Base-by-base conservation (phyloP, 2,329 filamentous ascomycete species). In the Stromatinia cepivora region DNA sequence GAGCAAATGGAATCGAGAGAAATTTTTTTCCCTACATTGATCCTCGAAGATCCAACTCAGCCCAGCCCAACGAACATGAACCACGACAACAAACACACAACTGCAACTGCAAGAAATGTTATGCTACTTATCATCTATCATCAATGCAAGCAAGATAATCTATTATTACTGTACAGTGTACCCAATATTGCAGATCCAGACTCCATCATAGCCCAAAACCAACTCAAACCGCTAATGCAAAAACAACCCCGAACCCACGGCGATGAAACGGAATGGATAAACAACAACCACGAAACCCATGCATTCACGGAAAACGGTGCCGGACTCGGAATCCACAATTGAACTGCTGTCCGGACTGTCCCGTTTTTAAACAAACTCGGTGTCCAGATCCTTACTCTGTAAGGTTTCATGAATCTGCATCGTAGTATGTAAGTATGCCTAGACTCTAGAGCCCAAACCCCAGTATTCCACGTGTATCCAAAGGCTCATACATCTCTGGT, bases 1-100 rank as follows among this genome's bases (percentile, higher is more conserved):
- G 31, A 64, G 46, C 61, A 28, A 64, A 52, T 64, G 46, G 46
- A 50, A 63, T 25, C 13, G 61, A 52, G 61, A 28, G 46, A 63
- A 53, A 48, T 22, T 0, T 28, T 39, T 39, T 52, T 64, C 46
- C 61, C n/a, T 52, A 22, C 15, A 42, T 39, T 50, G 10, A 64
- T 52, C 46, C 46, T 53, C 46, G 3, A 52, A 20, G 15, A 34
- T 64, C 39, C 61, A 67, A 45, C 66, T 50, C 56, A 62, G 66
- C 65, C 65, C 65, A 67, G 34, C 48, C 62, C 46, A 53, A 53
- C 46, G 31, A 39, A 64, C n/a, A 39, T 64, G 61, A 48, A 64
- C 61, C 61, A 64, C 61, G 61, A 64, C 61, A 64, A 36, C 46
- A 52, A 42, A 42, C 39, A 42, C 15, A 15, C 39, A 42, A 7